Evolutionary conservation across 805 yeast species (phyloP), one percentile per base, ranked within the genome.

Genomic region (Suhomyces sp.): DNA sequence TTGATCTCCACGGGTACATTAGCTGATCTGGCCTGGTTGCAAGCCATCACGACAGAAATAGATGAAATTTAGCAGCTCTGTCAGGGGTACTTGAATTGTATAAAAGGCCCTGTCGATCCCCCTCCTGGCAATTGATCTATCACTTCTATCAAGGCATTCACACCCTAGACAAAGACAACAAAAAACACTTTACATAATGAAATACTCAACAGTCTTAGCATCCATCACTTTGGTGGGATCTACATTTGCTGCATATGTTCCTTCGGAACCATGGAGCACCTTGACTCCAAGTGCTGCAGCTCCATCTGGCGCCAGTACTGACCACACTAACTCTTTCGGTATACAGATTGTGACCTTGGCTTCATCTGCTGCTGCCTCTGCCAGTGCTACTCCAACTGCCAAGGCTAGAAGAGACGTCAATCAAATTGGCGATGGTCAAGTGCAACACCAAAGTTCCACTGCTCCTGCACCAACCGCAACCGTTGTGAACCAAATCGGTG

Each of bases 341-440:
- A 86, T 87, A 63, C 87, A 87, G 54, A 83, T 87, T 57, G 71
- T 76, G 57, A 81, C 87, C 56, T 59, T 80, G 46, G 54, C 80
- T 53, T 72, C 74, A 27, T 63, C 73, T 31, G 58, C 70, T 31
- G 33, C 33, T 29, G 54, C 71, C 46, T 53, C 73, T 33, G 51
- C 69, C 50, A 52, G 49, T 23, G 49, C 53, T 46, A 40, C 65
- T 51, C 49, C 59, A 58, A 61, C 69, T 57, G 68, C 60, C 8
- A 26, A 17, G 35, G 62, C 58, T 15, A 52, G 47, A 36, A 51
- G 33, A 23, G 53, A 44, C 29, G 61, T 54, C 13, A 49, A 50
- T 47, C 60, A 57, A 47, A 57, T 83, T 54, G 78, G 78, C 60
- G 88, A 83, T 59, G 87, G 87, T 63, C 87, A 83, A 70, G 73